phyloP scores from a whole-genome alignment of 495 filamentous ascomycete genomes.

The Lindgomyces ingoldianus region DNA sequence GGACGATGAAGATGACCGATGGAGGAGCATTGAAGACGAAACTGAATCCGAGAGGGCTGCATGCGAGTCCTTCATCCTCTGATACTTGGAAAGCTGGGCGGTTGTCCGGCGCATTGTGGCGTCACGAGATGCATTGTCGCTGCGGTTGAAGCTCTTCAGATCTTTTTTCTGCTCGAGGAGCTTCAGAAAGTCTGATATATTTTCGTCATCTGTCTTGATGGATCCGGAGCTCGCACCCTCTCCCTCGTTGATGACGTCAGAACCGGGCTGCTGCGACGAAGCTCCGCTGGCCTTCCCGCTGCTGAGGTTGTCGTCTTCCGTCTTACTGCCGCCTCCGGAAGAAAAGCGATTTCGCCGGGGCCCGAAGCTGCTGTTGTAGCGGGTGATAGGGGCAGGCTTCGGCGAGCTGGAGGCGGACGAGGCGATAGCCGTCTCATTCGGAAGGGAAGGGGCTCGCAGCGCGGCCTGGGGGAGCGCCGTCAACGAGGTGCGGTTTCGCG shows the following conservation, averaged over 20 bases:
- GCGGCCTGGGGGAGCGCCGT: slow-evolving; percentile 66
- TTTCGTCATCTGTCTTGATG: slow-evolving; percentile 82
- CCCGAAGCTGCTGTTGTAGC: slow-evolving; percentile 84
- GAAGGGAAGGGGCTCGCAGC: slow-evolving; percentile 55
- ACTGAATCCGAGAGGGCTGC: slow-evolving; percentile 84
- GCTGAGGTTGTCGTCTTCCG: slow-evolving; percentile 81
- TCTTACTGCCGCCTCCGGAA: slow-evolving; percentile 67
- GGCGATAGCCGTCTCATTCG: slow-evolving; percentile 59
- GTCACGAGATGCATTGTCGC: slow-evolving; percentile 56
- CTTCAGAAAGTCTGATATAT: slow-evolving; percentile 89
- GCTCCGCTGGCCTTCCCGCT: slow-evolving; percentile 84
- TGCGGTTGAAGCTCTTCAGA: slow-evolving; percentile 65
- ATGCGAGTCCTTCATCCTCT: slow-evolving; percentile 82
- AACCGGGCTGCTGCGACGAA: slow-evolving; percentile 85
- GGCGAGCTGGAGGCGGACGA: slow-evolving; percentile 71
- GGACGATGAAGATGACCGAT: slow-evolving; percentile 79
- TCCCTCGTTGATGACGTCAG: slow-evolving; percentile 73
- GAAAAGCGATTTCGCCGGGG: slow-evolving; percentile 77
- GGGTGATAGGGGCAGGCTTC: slow-evolving; percentile 66
- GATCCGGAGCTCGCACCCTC: slow-evolving; percentile 72
- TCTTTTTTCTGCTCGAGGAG: slow-evolving; percentile 79
- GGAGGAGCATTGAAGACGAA: slow-evolving; percentile 77
- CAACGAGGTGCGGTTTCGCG: slow-evolving; percentile 66
- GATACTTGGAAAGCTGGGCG: slow-evolving; percentile 73
- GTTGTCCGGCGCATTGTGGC: slow-evolving; percentile 61